Evolutionary conservation across 208 protist species (phyloP).

Genomic region (Trypanosoma theileri): DNA sequence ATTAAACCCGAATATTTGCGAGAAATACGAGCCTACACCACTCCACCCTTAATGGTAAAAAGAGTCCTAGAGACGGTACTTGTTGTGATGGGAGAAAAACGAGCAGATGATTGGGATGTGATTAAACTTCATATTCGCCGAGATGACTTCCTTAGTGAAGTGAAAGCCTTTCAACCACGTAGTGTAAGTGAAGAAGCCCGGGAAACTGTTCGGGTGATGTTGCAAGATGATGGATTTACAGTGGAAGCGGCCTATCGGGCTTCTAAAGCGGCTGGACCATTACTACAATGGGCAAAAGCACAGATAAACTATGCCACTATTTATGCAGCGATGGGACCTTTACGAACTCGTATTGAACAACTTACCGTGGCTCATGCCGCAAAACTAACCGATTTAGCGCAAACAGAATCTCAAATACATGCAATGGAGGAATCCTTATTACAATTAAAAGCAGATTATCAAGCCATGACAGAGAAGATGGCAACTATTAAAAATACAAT

Average conservation of each 20-base stretch:
- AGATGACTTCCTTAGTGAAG: conserved; percentile 93
- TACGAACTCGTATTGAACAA: conserved; percentile 90
- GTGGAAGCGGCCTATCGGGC: conserved; percentile 93
- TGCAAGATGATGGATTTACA: conserved; percentile 93
- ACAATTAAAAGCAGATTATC: conserved; percentile 94
- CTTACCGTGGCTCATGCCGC: conserved; percentile 78
- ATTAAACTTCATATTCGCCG: conserved; percentile 93
- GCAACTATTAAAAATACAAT: conserved; percentile 92
- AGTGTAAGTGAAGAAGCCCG: conserved; percentile 65
- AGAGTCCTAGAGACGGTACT: conserved; percentile 92
- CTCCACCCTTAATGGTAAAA: conserved; percentile 95
- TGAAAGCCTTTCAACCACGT: conserved; percentile 95
- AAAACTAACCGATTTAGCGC: conserved; percentile 55
- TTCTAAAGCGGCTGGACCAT: conserved; percentile 96
- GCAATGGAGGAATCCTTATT: conserved; percentile 86
- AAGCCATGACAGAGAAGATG: conserved; percentile 92
- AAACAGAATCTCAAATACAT: conserved; percentile 77
- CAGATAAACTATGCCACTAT: conserved; percentile 96
- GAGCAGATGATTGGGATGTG: conserved; percentile 91
- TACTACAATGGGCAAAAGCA: conserved; percentile 96
- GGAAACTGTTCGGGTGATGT: conserved; percentile 69
- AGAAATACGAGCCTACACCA: conserved; percentile 97
- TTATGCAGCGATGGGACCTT: conserved; percentile 90
- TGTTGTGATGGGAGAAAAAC: conserved; percentile 78
- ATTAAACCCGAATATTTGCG: conserved; percentile 97